Conservation (phyloP, 164 flowering plant genomes). For the Vitis rotundifolia region DNA sequence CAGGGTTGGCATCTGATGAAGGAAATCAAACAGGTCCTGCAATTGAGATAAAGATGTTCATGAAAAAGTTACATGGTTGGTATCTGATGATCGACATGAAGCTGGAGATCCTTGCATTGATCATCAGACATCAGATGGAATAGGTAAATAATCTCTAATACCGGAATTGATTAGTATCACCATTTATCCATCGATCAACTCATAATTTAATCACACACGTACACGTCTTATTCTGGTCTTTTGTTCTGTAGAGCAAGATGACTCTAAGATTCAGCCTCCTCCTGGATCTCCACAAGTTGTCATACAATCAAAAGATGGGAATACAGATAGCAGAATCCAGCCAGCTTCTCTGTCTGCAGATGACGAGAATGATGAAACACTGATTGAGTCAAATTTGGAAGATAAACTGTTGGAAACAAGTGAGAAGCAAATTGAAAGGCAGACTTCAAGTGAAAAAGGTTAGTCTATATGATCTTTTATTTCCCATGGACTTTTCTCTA, state of each 20-base stretch:
- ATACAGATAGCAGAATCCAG: conserved; percentile 3
- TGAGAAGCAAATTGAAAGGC: conserved; percentile 19
- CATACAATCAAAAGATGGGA: conserved; percentile 7
- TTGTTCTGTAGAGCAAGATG: conserved; percentile 19
- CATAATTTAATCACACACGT: too few species aligned
- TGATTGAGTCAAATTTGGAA: conserved; percentile 4
- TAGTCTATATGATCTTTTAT: background rate
- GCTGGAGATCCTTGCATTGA: conserved; percentile 9
- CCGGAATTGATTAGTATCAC: background rate
- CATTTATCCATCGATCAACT: too few species aligned
- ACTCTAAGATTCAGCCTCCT: conserved; percentile 9
- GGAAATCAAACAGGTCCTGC: conserved; percentile 16
- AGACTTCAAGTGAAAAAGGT: conserved; percentile 29
- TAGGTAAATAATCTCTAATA: conserved; percentile 21
- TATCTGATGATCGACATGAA: conserved; percentile 18
- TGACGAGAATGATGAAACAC: conserved; percentile 10
- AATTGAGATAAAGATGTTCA: conserved; percentile 18
- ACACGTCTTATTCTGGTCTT: background rate
- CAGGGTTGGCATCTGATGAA: conserved; percentile 11
- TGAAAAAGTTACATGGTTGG: conserved; percentile 18
- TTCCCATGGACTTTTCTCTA: background rate
- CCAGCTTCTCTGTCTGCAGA: conserved; percentile 6
- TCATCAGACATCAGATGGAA: conserved; percentile 12
- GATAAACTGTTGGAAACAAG: conserved; percentile 9
- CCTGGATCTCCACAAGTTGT: conserved; percentile 10